These are phyloP conservation scores for Amaranthus cruentus DNA, from an alignment of 148 eudicot species.

Conservation along the genomic window DNA sequence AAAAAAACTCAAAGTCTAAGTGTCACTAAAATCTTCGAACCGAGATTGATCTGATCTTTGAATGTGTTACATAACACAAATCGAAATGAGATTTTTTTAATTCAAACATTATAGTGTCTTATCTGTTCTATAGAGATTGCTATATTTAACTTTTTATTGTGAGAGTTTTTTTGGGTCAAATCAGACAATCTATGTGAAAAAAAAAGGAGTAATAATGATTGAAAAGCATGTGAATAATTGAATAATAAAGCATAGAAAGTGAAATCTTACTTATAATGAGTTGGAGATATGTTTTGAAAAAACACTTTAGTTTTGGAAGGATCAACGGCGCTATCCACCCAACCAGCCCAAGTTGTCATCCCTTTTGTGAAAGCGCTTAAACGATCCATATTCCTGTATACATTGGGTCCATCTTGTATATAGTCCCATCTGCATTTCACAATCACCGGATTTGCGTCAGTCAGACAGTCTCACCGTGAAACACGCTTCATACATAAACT, in stretches of 20 bases:
- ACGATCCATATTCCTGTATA: constrained; percentile 80
- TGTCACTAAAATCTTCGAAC: no score
- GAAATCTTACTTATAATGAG: constrained; percentile 72
- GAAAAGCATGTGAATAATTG: background rate
- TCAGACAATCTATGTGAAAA: background rate
- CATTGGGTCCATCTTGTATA: constrained; percentile 57
- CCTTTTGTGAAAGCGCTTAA: constrained; percentile 68
- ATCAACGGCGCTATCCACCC: constrained; percentile 71
- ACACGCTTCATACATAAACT: no score
- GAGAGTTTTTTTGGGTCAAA: background rate
- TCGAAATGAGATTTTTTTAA: no score
- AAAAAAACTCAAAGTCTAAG: no score
- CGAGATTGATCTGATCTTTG: no score
- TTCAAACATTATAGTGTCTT: no score
- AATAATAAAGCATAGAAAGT: background rate
- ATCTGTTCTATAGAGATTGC: no score
- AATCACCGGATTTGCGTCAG: background rate
- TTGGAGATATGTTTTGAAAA: constrained; percentile 93
- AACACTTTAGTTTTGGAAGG: constrained; percentile 71
- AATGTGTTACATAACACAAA: no score
- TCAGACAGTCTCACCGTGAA: no score
- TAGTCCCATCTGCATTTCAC: constrained; percentile 76
- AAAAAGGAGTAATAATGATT: background rate
- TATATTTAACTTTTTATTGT: no score
- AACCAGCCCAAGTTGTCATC: constrained; percentile 77